Evolutionary conservation across 169 alveolate species (phyloP), one percentile per base, ranked within the genome.

Genomic region (Cryptosporidium ryanae): DNA sequence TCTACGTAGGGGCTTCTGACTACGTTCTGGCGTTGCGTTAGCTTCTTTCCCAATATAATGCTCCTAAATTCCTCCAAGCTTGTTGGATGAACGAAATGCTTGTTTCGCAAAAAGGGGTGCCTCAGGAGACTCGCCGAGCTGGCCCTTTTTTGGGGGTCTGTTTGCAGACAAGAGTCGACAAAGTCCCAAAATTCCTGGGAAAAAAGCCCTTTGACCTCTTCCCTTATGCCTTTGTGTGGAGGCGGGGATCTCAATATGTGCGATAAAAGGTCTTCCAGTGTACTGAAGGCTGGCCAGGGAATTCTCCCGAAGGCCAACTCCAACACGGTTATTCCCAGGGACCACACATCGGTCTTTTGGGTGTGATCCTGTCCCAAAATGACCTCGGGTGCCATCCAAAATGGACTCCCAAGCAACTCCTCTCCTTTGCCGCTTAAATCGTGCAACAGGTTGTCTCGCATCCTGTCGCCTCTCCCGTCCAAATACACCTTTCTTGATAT

Each of bases 331-430:
- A 96, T 96, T 10, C 98, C 98, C 2, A 96, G 82, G 27, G 96
- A 91, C 98, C 98, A 96, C 21, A 96, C 94, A 90, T 96, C 98
- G 2, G 90, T 65, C 18, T 91, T 1, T 4, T 48, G n/a, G n/a
- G 84, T 65, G 54, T 15, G 34, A 15, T 32, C 2, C 12, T 12
- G 82, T 63, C 94, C 91, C 18, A 90, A 46, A 23, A 95, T 91
- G 17, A 95, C 95, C 82, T 96, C 99, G 4, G 99, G 99, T 23
- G 97, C 94, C 99, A 96, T 96, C 98, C 99, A 96, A 83, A 91
- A 94, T 17, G 99, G 98, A 15, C 98, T 96, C 1, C 99, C 99
- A 18, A 95, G 93, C 48, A 94, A 82, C 21, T 81, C 91, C 7
- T 44, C 25, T 29, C 43, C 65, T 27, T 43, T 25, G 32, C 10